Percentiles rank a stretch among this genome's conserved stretches.
phyloP scores from a whole-genome alignment of 2,329 filamentous ascomycete genomes.

The Leptoxyphium fumago region DNA sequence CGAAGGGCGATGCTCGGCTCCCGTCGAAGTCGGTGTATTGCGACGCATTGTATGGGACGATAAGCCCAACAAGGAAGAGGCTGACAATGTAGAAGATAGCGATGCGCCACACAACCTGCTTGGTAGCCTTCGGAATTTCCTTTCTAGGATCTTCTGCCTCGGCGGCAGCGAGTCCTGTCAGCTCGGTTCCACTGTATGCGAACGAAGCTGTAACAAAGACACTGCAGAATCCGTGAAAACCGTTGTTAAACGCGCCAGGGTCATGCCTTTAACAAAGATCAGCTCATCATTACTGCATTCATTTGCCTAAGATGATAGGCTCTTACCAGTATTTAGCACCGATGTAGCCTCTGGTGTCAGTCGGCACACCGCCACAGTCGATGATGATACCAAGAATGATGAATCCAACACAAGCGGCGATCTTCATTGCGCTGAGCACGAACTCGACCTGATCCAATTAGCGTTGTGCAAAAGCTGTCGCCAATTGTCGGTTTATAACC shows the following conservation, averaged over 20 bases:
- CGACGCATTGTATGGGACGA: constrained; percentile 17
- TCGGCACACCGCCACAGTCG: constrained; percentile 42
- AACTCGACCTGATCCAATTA: constrained; percentile 3
- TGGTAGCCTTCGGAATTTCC: constrained; percentile 19
- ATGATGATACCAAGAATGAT: constrained; percentile 47
- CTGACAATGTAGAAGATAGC: constrained; percentile 17
- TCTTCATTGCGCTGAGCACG: constrained; percentile 9
- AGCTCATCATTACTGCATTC: not conserved
- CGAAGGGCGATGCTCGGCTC: constrained; percentile 39
- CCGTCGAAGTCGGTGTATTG: not conserved
- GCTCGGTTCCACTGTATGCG: constrained; percentile 46
- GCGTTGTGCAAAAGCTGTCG: not conserved
- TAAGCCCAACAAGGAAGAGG: constrained; percentile 15
- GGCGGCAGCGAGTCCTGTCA: constrained; percentile 38
- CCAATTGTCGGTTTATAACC: not conserved
- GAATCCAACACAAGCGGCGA: constrained; percentile 39
- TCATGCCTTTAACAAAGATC: constrained; percentile 7
- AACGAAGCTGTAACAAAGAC: constrained; percentile 50
- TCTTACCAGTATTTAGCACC: not conserved
- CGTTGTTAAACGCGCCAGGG: constrained; percentile 32
- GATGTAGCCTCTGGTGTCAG: constrained; percentile 1
- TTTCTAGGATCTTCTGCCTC: constrained; percentile 36
- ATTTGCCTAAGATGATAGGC: not conserved
- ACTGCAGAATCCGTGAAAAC: constrained; percentile 49
- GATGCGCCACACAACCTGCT: constrained; percentile 20